Percentiles rank a stretch among this genome's conserved stretches.
phyloP scores from a whole-genome alignment of 495 filamentous ascomycete species.

The Penicillium desertorum region DNA sequence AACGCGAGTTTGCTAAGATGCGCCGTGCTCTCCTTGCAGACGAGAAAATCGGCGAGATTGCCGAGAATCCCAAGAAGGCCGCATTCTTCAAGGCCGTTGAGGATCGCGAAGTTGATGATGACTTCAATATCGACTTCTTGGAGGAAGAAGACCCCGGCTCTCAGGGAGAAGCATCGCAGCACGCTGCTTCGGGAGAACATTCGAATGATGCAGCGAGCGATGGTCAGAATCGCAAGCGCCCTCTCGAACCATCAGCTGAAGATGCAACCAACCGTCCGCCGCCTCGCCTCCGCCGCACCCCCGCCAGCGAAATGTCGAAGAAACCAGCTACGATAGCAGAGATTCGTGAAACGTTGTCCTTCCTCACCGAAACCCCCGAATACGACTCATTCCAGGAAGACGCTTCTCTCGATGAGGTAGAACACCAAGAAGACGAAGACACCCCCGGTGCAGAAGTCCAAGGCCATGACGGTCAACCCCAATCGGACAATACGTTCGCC shows the following conservation, averaged over 20 bases:
- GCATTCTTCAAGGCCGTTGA: conserved; percentile 91
- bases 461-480: conserved; percentile 32
- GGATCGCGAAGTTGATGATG: conserved; percentile 75
- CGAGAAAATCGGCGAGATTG: conserved; percentile 85
- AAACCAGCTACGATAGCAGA: conserved; percentile 70
- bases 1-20: conserved; percentile 87
- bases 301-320: conserved; percentile 51
- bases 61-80: conserved; percentile 82
- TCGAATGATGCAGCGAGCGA: conserved; percentile 27
- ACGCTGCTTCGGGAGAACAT: conserved; percentile 31
- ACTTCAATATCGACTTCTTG: conserved; percentile 72
- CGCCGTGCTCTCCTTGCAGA: conserved; percentile 86
- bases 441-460: conserved; percentile 37
- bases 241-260: conserved; percentile 45
- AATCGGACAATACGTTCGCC: conserved; percentile 35
- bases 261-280: conserved; percentile 57
- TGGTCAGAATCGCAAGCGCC: conserved; percentile 56
- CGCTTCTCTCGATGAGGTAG: conserved; percentile 42
- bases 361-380: conserved; percentile 74
- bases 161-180: conserved; percentile 49
- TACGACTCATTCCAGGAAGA: conserved; percentile 52
- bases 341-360: conserved; percentile 75
- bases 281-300: conserved; percentile 64
- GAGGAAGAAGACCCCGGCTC: conserved; percentile 50
- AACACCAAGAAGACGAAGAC: conserved; percentile 38